Conservation (phyloP, 2,329 filamentous ascomycete genomes). For the Ramularia endophylla region DNA sequence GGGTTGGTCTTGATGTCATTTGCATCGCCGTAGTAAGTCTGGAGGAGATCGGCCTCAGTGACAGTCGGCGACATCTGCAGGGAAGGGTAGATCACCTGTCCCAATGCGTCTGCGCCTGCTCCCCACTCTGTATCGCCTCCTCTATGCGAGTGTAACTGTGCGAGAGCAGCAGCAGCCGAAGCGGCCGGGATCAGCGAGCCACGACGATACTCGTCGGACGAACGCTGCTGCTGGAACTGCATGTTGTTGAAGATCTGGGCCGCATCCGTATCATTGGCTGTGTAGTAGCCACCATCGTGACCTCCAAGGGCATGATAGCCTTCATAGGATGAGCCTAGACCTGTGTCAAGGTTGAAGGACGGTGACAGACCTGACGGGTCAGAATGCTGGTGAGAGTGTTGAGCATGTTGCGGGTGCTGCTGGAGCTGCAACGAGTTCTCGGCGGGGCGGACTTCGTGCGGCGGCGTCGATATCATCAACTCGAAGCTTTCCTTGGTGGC, state of each 20-base stretch:
- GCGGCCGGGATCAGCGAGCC: slow-evolving; percentile 60
- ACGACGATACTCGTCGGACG: slow-evolving; percentile 62
- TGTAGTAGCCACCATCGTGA: slow-evolving; percentile 41
- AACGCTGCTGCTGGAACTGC: slow-evolving; percentile 52
- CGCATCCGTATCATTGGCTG: slow-evolving; percentile 55
- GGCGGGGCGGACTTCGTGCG: slow-evolving; percentile 60
- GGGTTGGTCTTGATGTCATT: slow-evolving; percentile 27
- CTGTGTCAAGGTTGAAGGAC: slow-evolving; percentile 29
- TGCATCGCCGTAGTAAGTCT: slow-evolving; percentile 40
- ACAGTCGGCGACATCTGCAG: slow-evolving; percentile 29
- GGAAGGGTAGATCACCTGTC: slow-evolving; percentile 31
- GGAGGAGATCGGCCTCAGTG: slow-evolving; percentile 34
- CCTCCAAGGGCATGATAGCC: slow-evolving; percentile 28
- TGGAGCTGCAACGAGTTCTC: slow-evolving; percentile 32
- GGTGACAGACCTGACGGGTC: slow-evolving; percentile 35
- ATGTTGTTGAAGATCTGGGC: slow-evolving; percentile 50
- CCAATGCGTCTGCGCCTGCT: slow-evolving; percentile 53
- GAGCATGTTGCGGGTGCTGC: slow-evolving; percentile 13
- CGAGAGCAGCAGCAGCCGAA: slow-evolving; percentile 78
- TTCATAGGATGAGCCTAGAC: slow-evolving; percentile 31
- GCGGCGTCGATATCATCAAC: slow-evolving; percentile 90
- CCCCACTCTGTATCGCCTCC: slow-evolving; percentile 67
- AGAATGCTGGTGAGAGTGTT: slow-evolving; percentile 25
- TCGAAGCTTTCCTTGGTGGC: slow-evolving; percentile 97
- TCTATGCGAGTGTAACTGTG: slow-evolving; percentile 76